Conservation (phyloP, 2,329 filamentous ascomycete genomes). For the Rutstroemia sp. region DNA sequence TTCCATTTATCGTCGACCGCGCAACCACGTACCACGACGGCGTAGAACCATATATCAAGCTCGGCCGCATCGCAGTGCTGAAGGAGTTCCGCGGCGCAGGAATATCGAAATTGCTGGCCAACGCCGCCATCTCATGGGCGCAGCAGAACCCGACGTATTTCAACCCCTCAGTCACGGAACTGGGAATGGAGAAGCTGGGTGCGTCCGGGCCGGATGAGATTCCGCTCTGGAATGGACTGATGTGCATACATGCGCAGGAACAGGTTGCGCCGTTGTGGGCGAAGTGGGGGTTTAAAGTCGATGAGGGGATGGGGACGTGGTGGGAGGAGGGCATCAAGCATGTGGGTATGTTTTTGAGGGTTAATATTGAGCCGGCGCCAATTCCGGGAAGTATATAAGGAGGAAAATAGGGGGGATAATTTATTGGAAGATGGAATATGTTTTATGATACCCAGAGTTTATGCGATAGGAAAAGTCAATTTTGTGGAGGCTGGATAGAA, state of each 20-base stretch:
- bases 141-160: conserved; percentile 50
- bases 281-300: conserved; percentile 65
- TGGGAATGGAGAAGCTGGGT: conserved; percentile 38
- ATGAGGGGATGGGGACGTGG: conserved; percentile 71
- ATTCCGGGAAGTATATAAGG: neutral
- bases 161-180: conserved; percentile 35
- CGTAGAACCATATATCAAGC: conserved; percentile 70
- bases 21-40: conserved; percentile 49
- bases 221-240: conserved; percentile 63
- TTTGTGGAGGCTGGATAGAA: too few relatives aligned
- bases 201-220: conserved; percentile 34
- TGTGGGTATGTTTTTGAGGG: conserved; percentile 68
- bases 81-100: conserved; percentile 44
- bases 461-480: too few relatives aligned
- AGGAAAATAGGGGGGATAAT: neutral
- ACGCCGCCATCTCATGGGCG: conserved; percentile 61
- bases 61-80: conserved; percentile 70
- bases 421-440: neutral
- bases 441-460: too few relatives aligned
- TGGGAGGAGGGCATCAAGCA: conserved; percentile 79
- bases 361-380: conserved; percentile 22
- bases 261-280: conserved; percentile 58
- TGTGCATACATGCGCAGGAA: conserved; percentile 75
- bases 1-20: conserved; percentile 18
- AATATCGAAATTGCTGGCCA: conserved; percentile 59